Conservation (phyloP, 768 basidiomycete species). For the Tricholoma sp. region DNA sequence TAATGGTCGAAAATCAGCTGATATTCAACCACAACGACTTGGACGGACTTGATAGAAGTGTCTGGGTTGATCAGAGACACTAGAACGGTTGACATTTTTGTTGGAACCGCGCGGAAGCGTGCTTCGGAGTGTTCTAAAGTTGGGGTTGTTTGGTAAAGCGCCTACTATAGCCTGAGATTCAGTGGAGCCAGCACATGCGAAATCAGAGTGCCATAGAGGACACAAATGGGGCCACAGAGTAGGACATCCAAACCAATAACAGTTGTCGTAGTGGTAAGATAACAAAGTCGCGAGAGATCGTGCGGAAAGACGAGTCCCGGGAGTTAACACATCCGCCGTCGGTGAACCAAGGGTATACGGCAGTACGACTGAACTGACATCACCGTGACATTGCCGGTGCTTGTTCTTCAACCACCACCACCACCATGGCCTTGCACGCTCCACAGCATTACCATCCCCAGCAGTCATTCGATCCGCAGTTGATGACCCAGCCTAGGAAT, state of each 20-base stretch:
- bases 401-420: constrained; percentile 10
- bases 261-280: neutral
- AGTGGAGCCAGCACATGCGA: no score
- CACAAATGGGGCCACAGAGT: no score
- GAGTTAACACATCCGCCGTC: neutral
- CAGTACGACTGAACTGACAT: neutral
- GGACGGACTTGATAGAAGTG: constrained; percentile 49
- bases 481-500: neutral
- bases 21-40: neutral
- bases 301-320: neutral
- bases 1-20: constrained; percentile 21
- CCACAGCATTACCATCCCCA: constrained; percentile 12
- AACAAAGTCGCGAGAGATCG: neutral
- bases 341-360: no score
- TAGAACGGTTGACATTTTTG: constrained; percentile 17
- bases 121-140: neutral
- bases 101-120: neutral
- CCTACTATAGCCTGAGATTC: no score
- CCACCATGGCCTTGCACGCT: constrained; percentile 7
- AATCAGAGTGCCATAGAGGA: no score
- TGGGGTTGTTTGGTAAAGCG: neutral
- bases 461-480: constrained; percentile 7
- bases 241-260: neutral
- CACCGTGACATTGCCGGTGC: neutral
- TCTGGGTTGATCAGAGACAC: constrained; percentile 36